Conservation (phyloP, 2,329 filamentous ascomycete species). For the Fusarium drepaniforme region DNA sequence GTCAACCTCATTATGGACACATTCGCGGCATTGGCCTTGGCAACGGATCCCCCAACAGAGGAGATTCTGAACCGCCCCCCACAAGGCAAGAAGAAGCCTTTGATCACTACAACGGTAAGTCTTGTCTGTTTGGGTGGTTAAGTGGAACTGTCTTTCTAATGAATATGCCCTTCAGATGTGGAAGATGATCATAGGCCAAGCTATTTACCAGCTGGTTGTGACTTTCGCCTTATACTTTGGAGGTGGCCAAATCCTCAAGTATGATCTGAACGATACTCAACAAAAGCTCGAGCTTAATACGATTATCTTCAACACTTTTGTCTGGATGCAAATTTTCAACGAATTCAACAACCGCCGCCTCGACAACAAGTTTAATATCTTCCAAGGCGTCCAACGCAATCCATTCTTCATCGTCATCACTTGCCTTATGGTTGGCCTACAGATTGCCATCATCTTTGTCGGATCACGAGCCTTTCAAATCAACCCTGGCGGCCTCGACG, state of each 20-base stretch:
- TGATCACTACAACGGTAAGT: neutral
- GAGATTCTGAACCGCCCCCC: neutral
- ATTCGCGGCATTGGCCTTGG: conserved; percentile 73
- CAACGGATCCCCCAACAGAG: neutral
- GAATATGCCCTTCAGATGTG: neutral
- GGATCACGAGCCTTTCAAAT: conserved; percentile 47
- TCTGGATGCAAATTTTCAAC: conserved; percentile 80
- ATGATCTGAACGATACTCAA: conserved; percentile 52
- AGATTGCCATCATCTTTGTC: conserved; percentile 69
- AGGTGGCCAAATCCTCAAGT: neutral
- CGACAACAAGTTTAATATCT: conserved; percentile 72
- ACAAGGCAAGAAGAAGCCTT: neutral
- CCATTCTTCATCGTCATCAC: conserved; percentile 70
- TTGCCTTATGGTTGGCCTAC: conserved; percentile 67
- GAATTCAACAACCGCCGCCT: conserved; percentile 73
- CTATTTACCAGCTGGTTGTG: neutral
- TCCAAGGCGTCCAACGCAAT: conserved; percentile 69
- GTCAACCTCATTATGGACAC: conserved; percentile 79
- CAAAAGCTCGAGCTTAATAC: conserved; percentile 59
- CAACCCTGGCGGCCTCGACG: neutral
- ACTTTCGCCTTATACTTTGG: neutral
- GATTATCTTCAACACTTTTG: conserved; percentile 75
- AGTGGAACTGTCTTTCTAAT: neutral
- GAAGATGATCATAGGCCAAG: neutral
- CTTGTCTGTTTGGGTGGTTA: neutral